Evolutionary conservation across 176 grass and related monocot genomes (phyloP).

Genomic region (Secale cereale): DNA sequence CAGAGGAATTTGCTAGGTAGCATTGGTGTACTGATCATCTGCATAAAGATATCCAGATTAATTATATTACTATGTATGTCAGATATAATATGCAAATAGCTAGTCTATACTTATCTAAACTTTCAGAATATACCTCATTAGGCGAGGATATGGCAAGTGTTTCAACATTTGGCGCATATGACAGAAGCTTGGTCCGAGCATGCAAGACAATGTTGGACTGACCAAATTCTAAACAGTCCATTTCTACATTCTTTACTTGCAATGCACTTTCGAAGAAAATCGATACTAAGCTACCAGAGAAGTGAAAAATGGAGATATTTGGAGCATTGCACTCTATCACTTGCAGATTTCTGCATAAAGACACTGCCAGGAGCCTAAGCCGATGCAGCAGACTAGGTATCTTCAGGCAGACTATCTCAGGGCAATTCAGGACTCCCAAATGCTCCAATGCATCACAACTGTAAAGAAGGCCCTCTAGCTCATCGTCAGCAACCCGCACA

Average conservation of each 20-base stretch:
- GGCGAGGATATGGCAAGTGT: not conserved
- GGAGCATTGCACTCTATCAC: not conserved
- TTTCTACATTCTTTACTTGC: not conserved
- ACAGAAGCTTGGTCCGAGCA: not conserved
- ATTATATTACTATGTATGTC: not conserved
- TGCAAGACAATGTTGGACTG: not conserved
- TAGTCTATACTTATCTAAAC: not conserved
- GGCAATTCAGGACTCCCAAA: not conserved
- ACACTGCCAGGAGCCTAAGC: not conserved
- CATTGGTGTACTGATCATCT: constrained; percentile 2
- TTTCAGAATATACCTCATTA: not conserved
- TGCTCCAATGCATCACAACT: not conserved
- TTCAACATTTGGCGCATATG: not conserved
- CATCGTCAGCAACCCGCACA: not conserved
- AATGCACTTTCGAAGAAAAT: not conserved
- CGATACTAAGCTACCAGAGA: not conserved
- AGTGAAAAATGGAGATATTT: not conserved
- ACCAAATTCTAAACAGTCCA: not conserved
- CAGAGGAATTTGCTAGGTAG: not conserved
- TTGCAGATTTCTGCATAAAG: not conserved
- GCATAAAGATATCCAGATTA: not conserved
- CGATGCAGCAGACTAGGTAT: not conserved
- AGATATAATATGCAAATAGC: not conserved
- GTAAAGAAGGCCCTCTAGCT: not conserved
- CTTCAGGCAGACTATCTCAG: not conserved